Conservation (phyloP, 495 filamentous ascomycete species). For the Amniculicola lignicola region DNA sequence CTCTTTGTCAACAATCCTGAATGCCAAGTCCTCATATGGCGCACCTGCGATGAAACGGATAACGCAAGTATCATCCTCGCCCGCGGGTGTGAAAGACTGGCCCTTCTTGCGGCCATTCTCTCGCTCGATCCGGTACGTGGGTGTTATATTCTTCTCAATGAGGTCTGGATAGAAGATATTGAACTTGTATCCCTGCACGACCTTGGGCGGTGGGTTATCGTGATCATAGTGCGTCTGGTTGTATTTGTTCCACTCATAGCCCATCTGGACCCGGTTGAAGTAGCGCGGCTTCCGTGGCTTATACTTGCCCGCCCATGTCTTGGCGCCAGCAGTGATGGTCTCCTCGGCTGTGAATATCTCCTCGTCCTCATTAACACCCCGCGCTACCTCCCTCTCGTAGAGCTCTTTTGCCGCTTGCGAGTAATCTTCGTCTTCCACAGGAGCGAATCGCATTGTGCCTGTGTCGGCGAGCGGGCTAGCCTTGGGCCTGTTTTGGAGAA, state of each 20-base stretch:
- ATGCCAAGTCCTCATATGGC: conserved; percentile 95
- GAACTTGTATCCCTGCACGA: conserved; percentile 98
- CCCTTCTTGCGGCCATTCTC: conserved; percentile 85
- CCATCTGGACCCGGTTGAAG: conserved; percentile 98
- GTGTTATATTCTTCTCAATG: conserved; percentile 92
- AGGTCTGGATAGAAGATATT: conserved; percentile 99
- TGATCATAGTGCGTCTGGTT: conserved; percentile 99
- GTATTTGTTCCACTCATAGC: conserved; percentile 99
- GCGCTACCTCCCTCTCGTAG: conserved; percentile 90
- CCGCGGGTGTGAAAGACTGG: conserved; percentile 91
- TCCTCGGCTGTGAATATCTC: conserved; percentile 96
- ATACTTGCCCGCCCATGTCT: conserved; percentile 85
- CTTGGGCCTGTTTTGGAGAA: conserved; percentile 28
- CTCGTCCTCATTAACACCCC: conserved; percentile 87
- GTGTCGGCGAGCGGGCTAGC: conserved; percentile 43
- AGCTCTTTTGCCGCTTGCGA: conserved; percentile 86
- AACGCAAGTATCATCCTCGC: conserved; percentile 94
- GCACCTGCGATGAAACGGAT: conserved; percentile 95
- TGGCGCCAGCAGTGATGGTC: conserved; percentile 58
- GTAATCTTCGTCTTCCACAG: conserved; percentile 76
- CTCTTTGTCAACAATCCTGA: conserved; percentile 96
- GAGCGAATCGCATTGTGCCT: conserved; percentile 68
- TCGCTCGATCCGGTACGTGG: conserved; percentile 90
- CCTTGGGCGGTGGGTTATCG: conserved; percentile 95
- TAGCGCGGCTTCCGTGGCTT: conserved; percentile 91